A percentile compares a stretch with the other conserved stretches of the same genome.
Evolutionary conservation across 1,284 basidiomycete genomes (phyloP).

Genomic region (Puccinia triticina): DNA sequence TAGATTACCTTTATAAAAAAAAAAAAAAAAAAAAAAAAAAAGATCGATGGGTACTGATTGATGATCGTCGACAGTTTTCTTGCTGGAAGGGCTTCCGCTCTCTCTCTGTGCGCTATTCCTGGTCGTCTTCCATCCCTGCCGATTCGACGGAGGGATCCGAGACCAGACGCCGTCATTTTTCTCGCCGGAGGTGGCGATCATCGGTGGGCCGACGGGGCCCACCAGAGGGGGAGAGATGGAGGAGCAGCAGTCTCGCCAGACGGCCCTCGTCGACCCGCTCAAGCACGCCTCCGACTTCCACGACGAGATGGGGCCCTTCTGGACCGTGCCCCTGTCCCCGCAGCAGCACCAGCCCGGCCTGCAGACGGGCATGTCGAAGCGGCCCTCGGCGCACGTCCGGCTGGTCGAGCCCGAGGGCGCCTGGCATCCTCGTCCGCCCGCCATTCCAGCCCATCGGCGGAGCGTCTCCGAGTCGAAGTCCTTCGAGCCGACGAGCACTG

Average conservation of each 20-base stretch:
- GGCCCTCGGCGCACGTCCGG: not conserved
- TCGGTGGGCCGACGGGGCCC: not conserved
- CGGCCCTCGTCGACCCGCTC: not conserved
- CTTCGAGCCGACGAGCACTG: too few species aligned
- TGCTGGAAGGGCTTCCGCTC: constrained; percentile 15
- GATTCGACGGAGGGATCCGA: constrained; percentile 8
- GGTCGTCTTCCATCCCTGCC: constrained; percentile 9
- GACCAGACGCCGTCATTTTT: not conserved
- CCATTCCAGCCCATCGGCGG: not conserved
- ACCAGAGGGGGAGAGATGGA: not conserved
- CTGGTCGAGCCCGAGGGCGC: not conserved
- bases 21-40: too few species aligned
- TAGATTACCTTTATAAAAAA: not conserved
- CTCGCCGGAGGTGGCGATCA: not conserved
- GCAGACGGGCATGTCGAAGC: not conserved
- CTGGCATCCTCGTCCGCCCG: not conserved
- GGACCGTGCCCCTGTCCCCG: not conserved
- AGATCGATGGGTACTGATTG: not conserved
- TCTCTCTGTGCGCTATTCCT: constrained; percentile 10
- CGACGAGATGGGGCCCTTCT: not conserved
- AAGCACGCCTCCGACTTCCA: not conserved
- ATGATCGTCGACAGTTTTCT: not conserved
- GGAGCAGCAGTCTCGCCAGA: not conserved
- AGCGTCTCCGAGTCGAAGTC: not conserved
- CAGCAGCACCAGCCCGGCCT: not conserved